Conservation (phyloP, 2,329 filamentous ascomycete species). For the Fusarium cicatricum region DNA sequence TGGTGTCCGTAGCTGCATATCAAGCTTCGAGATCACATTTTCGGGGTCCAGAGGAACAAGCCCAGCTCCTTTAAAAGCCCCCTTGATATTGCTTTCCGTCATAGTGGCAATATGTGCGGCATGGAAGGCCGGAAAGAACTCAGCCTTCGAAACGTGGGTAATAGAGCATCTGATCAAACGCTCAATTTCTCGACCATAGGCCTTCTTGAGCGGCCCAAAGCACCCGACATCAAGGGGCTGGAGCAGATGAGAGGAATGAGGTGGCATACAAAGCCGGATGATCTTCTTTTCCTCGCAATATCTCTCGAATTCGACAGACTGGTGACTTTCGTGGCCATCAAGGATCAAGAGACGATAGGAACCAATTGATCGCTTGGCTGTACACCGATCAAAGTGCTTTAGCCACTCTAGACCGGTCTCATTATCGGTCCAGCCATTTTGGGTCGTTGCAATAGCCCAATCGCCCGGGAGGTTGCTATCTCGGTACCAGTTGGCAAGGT, state of each 20-base stretch:
- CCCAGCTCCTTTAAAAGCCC: neutral
- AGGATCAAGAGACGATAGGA: conserved; percentile 47
- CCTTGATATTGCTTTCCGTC: neutral
- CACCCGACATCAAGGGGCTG: neutral
- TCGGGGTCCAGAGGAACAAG: conserved; percentile 7
- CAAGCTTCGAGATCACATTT: conserved; percentile 1
- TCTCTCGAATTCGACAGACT: conserved; percentile 34
- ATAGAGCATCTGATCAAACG: neutral
- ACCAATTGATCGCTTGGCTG: conserved; percentile 32
- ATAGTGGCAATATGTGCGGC: neutral
- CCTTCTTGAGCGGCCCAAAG: neutral
- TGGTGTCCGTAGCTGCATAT: neutral
- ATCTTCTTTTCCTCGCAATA: conserved; percentile 49
- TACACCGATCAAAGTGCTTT: conserved; percentile 47
- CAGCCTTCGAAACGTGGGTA: neutral
- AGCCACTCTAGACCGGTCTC: conserved; percentile 46
- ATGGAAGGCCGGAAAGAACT: conserved; percentile 5
- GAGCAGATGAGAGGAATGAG: neutral
- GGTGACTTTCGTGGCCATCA: conserved; percentile 48
- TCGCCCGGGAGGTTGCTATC: conserved; percentile 37
- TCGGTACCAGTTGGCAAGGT: conserved; percentile 9
- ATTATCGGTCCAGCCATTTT: conserved; percentile 48
- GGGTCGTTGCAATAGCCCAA: conserved; percentile 41
- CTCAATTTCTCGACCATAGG: neutral
- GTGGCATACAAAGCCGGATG: conserved; percentile 28